phyloP scores from a whole-genome alignment of 805 yeast species.

The Candida xyloterini region DNA sequence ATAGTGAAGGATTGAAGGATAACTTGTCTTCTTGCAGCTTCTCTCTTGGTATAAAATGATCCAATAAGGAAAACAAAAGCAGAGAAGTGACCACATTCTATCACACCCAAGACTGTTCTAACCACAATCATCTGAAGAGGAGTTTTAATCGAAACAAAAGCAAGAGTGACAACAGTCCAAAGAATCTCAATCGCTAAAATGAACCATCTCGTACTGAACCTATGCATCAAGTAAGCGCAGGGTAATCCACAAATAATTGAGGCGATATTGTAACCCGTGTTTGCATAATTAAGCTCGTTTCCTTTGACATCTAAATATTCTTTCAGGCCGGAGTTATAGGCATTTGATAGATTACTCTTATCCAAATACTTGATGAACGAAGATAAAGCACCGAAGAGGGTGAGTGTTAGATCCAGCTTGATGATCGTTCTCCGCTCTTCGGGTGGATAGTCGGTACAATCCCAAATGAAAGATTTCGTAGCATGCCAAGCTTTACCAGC shows the following conservation, averaged over 20 bases:
- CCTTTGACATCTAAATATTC: constrained; percentile 54
- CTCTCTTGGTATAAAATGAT: constrained; percentile 51
- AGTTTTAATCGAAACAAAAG: constrained; percentile 46
- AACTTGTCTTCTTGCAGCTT: constrained; percentile 57
- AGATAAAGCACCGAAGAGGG: constrained; percentile 30
- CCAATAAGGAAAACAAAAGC: constrained; percentile 59
- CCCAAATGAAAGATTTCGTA: constrained; percentile 13
- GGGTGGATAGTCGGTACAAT: constrained; percentile 30
- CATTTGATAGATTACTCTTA: constrained; percentile 55
- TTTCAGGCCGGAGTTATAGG: constrained; percentile 60
- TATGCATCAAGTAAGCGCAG: constrained; percentile 52
- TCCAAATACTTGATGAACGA: constrained; percentile 54
- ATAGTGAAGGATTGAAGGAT: constrained; percentile 60
- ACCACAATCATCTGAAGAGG: constrained; percentile 53
- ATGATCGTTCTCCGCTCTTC: constrained; percentile 31
- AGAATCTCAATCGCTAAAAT: constrained; percentile 55
- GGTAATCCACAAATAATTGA: constrained; percentile 60
- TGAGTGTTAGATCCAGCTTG: constrained; percentile 32
- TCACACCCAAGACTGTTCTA: constrained; percentile 61
- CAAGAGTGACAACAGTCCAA: constrained; percentile 64
- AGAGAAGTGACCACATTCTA: constrained; percentile 64
- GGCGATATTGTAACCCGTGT: constrained; percentile 56
- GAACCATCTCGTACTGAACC: constrained; percentile 50
- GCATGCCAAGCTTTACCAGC: constrained; percentile 1
- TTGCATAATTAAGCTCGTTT: constrained; percentile 57